phyloP scores from a whole-genome alignment of 345 rosid genomes.

The Populus davidiana region DNA sequence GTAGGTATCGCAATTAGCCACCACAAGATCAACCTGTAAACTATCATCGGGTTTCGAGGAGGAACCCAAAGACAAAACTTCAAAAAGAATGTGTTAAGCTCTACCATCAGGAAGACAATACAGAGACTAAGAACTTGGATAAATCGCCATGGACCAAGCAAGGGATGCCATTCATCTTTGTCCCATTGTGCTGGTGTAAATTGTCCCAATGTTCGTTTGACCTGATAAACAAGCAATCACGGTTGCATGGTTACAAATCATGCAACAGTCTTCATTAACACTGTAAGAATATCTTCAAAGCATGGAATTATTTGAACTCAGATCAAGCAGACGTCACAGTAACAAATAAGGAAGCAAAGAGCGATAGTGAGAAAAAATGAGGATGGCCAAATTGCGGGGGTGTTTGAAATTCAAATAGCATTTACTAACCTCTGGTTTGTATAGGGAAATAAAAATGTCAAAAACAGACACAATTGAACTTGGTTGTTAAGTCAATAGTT shows the following conservation, averaged over 20 bases:
- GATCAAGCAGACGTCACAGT: neutral
- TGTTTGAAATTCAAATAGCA: neutral
- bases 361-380: neutral
- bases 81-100: slow-evolving; percentile 94
- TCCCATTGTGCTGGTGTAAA: slow-evolving; percentile 99
- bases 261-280: neutral
- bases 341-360: neutral
- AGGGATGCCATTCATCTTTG: slow-evolving; percentile 97
- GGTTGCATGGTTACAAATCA: neutral
- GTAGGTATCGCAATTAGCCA: slow-evolving; percentile 98
- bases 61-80: slow-evolving; percentile 98
- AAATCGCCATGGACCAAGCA: slow-evolving; percentile 97
- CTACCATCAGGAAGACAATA: slow-evolving; percentile 78
- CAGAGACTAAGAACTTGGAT: slow-evolving; percentile 91
- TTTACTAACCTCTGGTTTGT: neutral
- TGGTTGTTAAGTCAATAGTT: neutral
- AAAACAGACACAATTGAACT: neutral
- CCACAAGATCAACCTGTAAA: slow-evolving; percentile 92
- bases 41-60: slow-evolving; percentile 83
- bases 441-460: neutral
- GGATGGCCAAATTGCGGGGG: neutral
- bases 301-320: neutral
- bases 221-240: slow-evolving; percentile 38
- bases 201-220: slow-evolving; percentile 82
- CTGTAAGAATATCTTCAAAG: neutral